Evolutionary conservation across 2,329 filamentous ascomycete genomes (phyloP), one percentile per base, ranked within the genome.

Genomic region (Byssoonygena ceratinophila): DNA sequence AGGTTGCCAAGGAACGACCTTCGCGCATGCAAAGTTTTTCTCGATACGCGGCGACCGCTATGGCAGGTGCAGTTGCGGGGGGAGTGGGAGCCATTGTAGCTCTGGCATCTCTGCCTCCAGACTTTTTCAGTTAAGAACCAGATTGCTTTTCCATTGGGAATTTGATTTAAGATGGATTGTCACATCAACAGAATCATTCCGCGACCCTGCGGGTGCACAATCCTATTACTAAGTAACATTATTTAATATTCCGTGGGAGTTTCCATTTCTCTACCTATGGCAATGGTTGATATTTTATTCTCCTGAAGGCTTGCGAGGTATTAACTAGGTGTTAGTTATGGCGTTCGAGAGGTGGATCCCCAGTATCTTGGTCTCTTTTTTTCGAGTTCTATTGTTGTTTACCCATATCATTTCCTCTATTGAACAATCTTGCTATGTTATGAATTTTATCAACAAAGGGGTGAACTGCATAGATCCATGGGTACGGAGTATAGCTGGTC

Each of bases 31-130:
- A 23, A 4, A 45, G 14, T 20, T 2, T 51, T 44, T 58, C 61
- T 44, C 67, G 64, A 51, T 68, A 73, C 59, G 68, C 67, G 27
- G 64, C 66, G 18, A 68, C 66, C 25, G 69, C 71, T 23, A 53
- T 69, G 2, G 55, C 68, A 4, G 70, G 71, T 22, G 69, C 68
- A 32, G 54, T 71, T 14, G 62, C 71, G 40, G 71, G 71, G 46
- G 66, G 69, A 4, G 60, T 73, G 31, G 66, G 70, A 20, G 69
- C 69, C 14, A 63, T 74, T 37, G 63, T 66, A 39, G 59, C 66
- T 16, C 61, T 74, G 41, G 69, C 70, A 11, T 63, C 70, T 22
- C 62, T 74, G 12, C 71, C 71, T 7, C 60, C 66, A 4, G 68
- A 72, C 48, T 73, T 66, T 57, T 73, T 73, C 58, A 58, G 62